Evolutionary conservation across 78 protist genomes (phyloP), one percentile per base, ranked within the genome.

Genomic region (Pigoraptor vietnamica): DNA sequence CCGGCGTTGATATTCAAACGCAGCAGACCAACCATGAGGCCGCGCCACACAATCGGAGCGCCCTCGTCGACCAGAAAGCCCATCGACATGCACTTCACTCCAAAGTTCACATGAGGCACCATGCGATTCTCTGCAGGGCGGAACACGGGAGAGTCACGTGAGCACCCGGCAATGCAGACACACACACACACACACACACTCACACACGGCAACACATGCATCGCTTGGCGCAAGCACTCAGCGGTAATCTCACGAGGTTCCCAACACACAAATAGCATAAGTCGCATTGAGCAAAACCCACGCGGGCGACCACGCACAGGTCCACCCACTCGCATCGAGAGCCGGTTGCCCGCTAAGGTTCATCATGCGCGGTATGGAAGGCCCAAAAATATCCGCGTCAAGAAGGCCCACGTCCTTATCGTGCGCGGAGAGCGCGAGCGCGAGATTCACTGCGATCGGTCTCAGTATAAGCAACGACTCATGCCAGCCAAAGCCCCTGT

Each of bases 311-410:
- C n/a, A n/a, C n/a, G n/a, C n/a, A n/a, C n/a, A n/a, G n/a, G n/a
- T n/a, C n/a, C n/a, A 23, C 86, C 86, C 33, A 23, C 24, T 81
- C 14, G 92, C 92, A 37, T 93, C 93, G 1, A 83, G 36, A 1
- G 87, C 90, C 1, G 96, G 94, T 34, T 94, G 56, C 48, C 39
- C 92, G 10, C 79, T 35, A 79, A 96, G 88, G 87, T 93, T 90
- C 95, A 96, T 86, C 98, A 98, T 94, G 0, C 91, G 37, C 0
- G 98, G 99, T 0, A 98, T 33, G 21, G 95, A 90, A 6, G 99
- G 99, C 0, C 99, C 99, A 90, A 95, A 96, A 23, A 98, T 84
- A 94, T 98, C 99, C 0, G 96, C 98, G 89, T 98, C 99, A 33
- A 97, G 90, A 0, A 97, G 81, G 24, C 98, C 98, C 1, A 97